phyloP scores from a whole-genome alignment of 345 rosid species.

The Lepidium aucheri region DNA sequence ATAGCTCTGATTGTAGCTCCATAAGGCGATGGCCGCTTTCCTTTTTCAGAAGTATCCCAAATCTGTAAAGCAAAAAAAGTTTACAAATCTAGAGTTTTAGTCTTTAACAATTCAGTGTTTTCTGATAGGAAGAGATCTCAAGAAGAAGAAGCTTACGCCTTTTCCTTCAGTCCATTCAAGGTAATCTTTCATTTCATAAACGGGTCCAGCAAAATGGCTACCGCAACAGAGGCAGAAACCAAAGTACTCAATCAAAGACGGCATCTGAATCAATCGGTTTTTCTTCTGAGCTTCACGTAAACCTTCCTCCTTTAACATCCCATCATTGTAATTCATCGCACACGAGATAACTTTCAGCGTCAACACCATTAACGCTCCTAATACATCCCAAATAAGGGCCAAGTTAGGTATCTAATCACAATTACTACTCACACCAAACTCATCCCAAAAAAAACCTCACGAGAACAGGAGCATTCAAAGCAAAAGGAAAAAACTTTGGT shows the following conservation, averaged over 20 bases:
- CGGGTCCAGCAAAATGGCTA: constrained; percentile 96
- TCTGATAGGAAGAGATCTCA: background rate
- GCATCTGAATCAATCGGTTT: constrained; percentile 54
- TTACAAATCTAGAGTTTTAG: too few relatives aligned
- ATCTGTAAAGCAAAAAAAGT: too few relatives aligned
- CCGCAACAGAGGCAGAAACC: constrained; percentile 96
- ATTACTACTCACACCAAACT: background rate
- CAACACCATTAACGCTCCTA: constrained; percentile 96
- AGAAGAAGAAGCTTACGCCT: constrained; percentile 52
- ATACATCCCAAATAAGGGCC: too few relatives aligned
- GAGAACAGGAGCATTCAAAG: too few relatives aligned
- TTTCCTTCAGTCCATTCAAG: constrained; percentile 83
- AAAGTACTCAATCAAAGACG: constrained; percentile 73
- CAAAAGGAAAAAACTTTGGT: too few relatives aligned
- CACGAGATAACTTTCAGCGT: constrained; percentile 94
- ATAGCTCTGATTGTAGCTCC: constrained; percentile 62
- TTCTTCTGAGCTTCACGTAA: constrained; percentile 82
- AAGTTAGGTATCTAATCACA: too few relatives aligned
- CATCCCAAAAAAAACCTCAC: too few relatives aligned
- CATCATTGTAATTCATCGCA: constrained; percentile 79
- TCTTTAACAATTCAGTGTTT: too few relatives aligned
- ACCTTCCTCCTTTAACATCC: constrained; percentile 66
- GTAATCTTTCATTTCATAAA: constrained; percentile 91
- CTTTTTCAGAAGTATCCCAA: constrained; percentile 49
- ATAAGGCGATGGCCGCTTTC: constrained; percentile 51